Percentiles rank a stretch among this genome's conserved stretches.
These are phyloP conservation scores for Debaryomyces sp. DNA, from an alignment of 1,139 yeast species.

Conservation along the genomic window DNA sequence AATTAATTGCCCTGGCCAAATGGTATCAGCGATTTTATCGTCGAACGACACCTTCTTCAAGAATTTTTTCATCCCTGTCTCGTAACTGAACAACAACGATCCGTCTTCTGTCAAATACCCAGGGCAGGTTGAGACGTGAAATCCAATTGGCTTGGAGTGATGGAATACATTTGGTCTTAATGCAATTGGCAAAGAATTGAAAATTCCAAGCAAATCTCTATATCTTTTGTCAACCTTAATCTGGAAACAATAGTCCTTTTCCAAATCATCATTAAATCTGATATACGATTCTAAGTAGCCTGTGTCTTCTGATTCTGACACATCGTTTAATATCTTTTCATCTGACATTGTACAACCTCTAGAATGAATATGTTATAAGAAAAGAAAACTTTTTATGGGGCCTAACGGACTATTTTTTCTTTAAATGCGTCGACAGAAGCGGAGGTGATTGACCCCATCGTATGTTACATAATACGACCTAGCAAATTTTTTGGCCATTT, in stretches of 20 bases:
- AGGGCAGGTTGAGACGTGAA: conserved; percentile 70
- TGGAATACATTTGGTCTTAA: conserved; percentile 82
- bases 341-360: conserved; percentile 7
- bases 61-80: conserved; percentile 53
- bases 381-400: conserved; percentile 1
- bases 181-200: conserved; percentile 68
- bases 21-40: conserved; percentile 56
- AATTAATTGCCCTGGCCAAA: conserved; percentile 90
- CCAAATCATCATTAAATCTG: conserved; percentile 82
- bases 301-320: conserved; percentile 20
- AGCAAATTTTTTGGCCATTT: background rate
- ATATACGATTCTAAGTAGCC: conserved; percentile 66
- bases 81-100: conserved; percentile 65
- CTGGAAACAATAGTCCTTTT: conserved; percentile 88
- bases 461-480: conserved; percentile 1
- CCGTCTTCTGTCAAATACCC: conserved; percentile 88
- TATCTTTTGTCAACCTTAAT: conserved; percentile 61
- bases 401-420: conserved; percentile 1
- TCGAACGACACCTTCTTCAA: conserved; percentile 45
- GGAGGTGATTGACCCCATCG: conserved; percentile 6
- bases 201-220: conserved; percentile 60
- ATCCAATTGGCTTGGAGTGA: conserved; percentile 63
- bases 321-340: conserved; percentile 13
- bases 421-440: conserved; percentile 6
- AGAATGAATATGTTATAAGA: background rate